Conservation (phyloP, 148 eudicot genomes). For the Simmondsia chinensis region DNA sequence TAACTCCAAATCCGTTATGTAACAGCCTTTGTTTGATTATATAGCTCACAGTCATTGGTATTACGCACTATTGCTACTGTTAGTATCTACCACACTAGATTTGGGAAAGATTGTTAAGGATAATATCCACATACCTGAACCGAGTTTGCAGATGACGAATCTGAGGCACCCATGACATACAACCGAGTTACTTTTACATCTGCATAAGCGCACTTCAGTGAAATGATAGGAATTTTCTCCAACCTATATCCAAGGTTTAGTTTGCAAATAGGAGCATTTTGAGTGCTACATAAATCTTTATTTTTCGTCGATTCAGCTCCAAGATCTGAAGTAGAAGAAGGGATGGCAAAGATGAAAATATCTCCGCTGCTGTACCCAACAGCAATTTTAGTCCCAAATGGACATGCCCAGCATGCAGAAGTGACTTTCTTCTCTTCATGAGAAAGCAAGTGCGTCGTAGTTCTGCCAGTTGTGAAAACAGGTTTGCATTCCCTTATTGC, state of each 20-base stretch:
- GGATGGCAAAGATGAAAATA: constrained; percentile 47
- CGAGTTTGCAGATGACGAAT: constrained; percentile 38
- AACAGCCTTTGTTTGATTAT: too few relatives aligned
- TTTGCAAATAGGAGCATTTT: constrained; percentile 50
- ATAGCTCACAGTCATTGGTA: too few relatives aligned
- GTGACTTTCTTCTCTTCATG: constrained; percentile 76
- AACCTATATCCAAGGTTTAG: constrained; percentile 81
- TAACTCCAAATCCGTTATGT: too few relatives aligned
- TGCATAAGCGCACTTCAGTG: constrained; percentile 58
- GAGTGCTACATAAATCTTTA: constrained; percentile 21
- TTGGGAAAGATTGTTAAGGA: not conserved
- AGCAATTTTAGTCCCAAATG: constrained; percentile 72
- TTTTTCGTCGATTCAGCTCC: constrained; percentile 21
- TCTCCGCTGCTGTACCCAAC: constrained; percentile 85
- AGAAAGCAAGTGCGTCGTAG: constrained; percentile 24
- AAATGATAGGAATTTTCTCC: constrained; percentile 65
- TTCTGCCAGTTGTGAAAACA: constrained; percentile 45
- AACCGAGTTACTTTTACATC: constrained; percentile 78
- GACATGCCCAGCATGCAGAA: constrained; percentile 86
- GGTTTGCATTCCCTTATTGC: constrained; percentile 63
- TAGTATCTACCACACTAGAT: too few relatives aligned
- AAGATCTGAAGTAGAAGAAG: constrained; percentile 24
- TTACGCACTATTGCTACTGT: too few relatives aligned
- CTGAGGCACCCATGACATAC: constrained; percentile 61
- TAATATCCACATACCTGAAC: constrained; percentile 54